These are phyloP conservation scores for Parietaria judaica DNA, from an alignment of 306 rosid species.

Conservation along the genomic window DNA sequence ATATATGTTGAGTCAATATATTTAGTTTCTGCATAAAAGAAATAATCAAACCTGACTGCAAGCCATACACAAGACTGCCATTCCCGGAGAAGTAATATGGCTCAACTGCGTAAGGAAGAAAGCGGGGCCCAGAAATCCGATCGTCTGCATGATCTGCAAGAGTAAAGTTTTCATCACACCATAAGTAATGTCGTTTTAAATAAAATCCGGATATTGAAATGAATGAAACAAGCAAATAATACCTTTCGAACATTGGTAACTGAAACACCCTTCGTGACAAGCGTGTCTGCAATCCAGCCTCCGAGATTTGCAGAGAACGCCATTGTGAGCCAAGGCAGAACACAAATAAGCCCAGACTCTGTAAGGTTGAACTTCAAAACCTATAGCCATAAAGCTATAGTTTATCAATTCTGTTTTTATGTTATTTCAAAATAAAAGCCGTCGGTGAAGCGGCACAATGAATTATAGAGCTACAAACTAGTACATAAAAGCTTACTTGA, in stretches of 20 bases:
- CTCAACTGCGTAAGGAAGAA: conserved; percentile 97
- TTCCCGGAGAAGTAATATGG: conserved; percentile 71
- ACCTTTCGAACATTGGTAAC: conserved; percentile 96
- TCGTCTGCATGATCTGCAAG: conserved; percentile 86
- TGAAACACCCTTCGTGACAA: conserved; percentile 72
- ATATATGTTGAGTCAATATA: not conserved
- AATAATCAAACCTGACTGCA: conserved; percentile 81
- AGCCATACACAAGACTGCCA: conserved; percentile 95
- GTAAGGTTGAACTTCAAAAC: conserved; percentile 98
- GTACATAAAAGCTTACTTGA: conserved; percentile 49
- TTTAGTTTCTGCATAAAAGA: not conserved
- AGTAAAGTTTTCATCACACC: conserved; percentile 5
- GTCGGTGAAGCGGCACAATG: not conserved
- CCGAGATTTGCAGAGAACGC: conserved; percentile 94
- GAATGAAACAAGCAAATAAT: conserved; percentile 5
- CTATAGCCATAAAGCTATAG: conserved; percentile 30
- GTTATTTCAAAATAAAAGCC: no score
- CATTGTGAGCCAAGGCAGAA: conserved; percentile 91
- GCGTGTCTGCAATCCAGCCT: conserved; percentile 99
- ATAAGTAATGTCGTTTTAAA: no score
- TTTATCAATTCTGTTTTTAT: no score
- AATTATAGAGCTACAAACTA: not conserved
- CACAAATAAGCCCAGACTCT: conserved; percentile 86
- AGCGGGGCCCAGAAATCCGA: conserved; percentile 99
- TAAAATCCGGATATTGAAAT: not conserved